Conservation (phyloP, 2,329 filamentous ascomycete genomes). For the Delphinella strobiligena region DNA sequence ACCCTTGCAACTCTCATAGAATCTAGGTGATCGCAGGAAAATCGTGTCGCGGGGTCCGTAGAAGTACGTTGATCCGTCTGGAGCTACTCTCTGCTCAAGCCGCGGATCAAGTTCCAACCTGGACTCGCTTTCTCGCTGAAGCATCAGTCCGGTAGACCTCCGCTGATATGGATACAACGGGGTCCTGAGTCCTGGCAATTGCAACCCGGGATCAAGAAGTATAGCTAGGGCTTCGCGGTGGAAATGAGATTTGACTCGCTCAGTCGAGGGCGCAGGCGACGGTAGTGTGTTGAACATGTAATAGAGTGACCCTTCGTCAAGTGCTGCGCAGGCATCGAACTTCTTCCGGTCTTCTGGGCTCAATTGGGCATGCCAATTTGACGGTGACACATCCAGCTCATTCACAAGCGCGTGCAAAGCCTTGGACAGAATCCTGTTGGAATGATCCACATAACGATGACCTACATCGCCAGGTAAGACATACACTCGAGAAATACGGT, state of each 20-base stretch:
- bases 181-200: slow-evolving; percentile 48
- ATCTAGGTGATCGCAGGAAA: slow-evolving; percentile 52
- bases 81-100: slow-evolving; percentile 47
- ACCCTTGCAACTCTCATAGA: slow-evolving; percentile 63
- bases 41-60: slow-evolving; percentile 53
- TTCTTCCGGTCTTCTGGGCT: slow-evolving; percentile 10
- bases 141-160: slow-evolving; percentile 69
- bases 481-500: slow-evolving; percentile 45
- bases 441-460: slow-evolving; percentile 40
- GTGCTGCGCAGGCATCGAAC: slow-evolving; percentile 29
- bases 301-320: slow-evolving; percentile 45
- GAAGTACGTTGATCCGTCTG: slow-evolving; percentile 53
- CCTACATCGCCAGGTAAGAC: slow-evolving; percentile 55
- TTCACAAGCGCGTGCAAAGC: slow-evolving; percentile 38
- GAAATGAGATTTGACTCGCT: slow-evolving; percentile 37
- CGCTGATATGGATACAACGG: slow-evolving; percentile 67
- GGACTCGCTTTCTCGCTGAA: slow-evolving; percentile 63
- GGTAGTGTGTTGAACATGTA: slow-evolving; percentile 63
- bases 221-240: slow-evolving; percentile 42
- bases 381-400: slow-evolving; percentile 42
- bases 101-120: slow-evolving; percentile 60
- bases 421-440: slow-evolving; percentile 31
- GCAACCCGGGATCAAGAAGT: slow-evolving; percentile 37
- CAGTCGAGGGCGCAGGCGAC: slow-evolving; percentile 50
- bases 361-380: slow-evolving; percentile 43